These are phyloP conservation scores for Entomortierella parvispora DNA, from an alignment of 192 early-diverging fungal genomes.

Conservation along the genomic window DNA sequence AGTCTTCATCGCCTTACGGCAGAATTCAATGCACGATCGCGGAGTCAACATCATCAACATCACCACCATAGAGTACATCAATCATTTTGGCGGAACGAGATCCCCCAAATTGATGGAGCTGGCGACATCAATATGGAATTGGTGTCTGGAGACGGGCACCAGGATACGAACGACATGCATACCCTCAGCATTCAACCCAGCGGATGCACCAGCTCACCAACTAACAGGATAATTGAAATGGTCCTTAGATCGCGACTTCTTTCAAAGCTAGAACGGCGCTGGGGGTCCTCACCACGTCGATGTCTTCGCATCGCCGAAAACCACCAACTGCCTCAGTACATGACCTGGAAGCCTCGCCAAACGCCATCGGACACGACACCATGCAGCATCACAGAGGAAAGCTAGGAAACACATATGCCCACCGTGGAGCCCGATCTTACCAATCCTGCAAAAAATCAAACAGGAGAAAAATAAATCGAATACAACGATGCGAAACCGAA, in stretches of 20 bases:
- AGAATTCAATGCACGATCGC: background rate
- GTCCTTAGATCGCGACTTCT: slow-evolving; percentile 15
- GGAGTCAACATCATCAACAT: no score
- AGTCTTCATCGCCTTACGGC: slow-evolving; percentile 1
- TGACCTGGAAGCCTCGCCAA: no score
- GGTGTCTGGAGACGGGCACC: slow-evolving; percentile 24
- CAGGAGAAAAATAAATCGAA: no score
- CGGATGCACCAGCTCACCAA: slow-evolving; percentile 22
- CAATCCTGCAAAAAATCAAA: no score
- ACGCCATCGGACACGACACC: no score
- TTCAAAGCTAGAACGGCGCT: slow-evolving; percentile 5
- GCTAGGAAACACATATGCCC: no score
- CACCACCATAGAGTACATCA: no score
- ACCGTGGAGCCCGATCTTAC: no score
- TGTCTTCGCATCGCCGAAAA: no score
- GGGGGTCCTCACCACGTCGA: slow-evolving; percentile 39
- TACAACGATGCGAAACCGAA: no score
- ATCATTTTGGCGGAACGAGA: slow-evolving; percentile 14
- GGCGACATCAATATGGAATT: slow-evolving; percentile 24
- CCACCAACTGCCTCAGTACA: no score
- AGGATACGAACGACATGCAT: slow-evolving; percentile 28
- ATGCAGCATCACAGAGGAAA: no score
- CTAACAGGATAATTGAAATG: slow-evolving; percentile 27
- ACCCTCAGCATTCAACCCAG: slow-evolving; percentile 41
- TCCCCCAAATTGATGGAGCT: slow-evolving; percentile 15